Evolutionary conservation across 352 stramenopile genomes (phyloP).

Genomic region (Hyaloperonospora brassicae): DNA sequence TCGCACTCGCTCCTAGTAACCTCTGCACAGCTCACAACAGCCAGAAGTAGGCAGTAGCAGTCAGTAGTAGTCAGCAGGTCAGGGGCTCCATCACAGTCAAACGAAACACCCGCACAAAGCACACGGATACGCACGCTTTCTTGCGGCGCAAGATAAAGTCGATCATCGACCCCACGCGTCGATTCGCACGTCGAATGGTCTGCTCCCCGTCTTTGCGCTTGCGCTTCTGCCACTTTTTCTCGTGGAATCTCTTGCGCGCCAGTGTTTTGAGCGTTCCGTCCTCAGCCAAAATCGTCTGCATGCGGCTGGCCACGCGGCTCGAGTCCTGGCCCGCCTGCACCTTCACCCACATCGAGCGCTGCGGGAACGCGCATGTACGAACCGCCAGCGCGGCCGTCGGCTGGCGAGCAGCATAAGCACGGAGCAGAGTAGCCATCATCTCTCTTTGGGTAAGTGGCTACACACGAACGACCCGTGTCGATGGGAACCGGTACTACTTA

Average conservation of each 20-base stretch:
- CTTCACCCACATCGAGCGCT: constrained; percentile 45
- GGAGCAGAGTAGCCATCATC: constrained; percentile 37
- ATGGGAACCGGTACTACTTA: no score
- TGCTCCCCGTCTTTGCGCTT: constrained; percentile 76
- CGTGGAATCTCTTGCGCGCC: constrained; percentile 63
- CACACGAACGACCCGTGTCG: no score
- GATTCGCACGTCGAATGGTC: constrained; percentile 74
- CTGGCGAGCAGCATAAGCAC: constrained; percentile 7
- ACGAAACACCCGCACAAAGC: no score
- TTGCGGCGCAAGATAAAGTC: constrained; percentile 78
- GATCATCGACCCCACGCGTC: constrained; percentile 76
- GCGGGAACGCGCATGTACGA: constrained; percentile 12
- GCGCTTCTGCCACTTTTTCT: constrained; percentile 79
- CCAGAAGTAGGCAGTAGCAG: no score
- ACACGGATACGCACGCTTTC: constrained; percentile 47
- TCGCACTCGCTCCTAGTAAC: constrained; percentile 2
- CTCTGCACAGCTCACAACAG: constrained; percentile 12
- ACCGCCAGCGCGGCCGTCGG: constrained; percentile 14
- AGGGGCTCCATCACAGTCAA: no score
- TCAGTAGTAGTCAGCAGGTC: no score
- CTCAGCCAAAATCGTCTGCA: constrained; percentile 66
- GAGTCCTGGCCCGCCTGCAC: constrained; percentile 44
- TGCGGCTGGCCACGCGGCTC: constrained; percentile 40
- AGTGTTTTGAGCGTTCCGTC: constrained; percentile 73
- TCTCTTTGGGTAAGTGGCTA: background rate